Percentiles rank a stretch among this genome's conserved stretches.
Conservation (phyloP, 1,284 basidiomycete genomes). For the Cutaneotrichosporon sp. region DNA sequence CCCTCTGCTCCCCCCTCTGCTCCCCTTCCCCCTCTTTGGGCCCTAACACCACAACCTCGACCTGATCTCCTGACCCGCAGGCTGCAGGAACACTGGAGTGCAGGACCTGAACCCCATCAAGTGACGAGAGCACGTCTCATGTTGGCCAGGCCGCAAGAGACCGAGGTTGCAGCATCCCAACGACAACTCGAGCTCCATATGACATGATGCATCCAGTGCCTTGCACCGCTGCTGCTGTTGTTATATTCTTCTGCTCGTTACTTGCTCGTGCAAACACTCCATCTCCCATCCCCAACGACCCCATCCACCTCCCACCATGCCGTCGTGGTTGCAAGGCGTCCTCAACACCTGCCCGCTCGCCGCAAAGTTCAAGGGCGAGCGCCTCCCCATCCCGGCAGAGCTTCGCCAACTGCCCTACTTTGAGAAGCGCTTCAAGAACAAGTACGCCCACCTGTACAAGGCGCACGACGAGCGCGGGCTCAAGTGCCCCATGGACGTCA, state of each 20-base stretch:
- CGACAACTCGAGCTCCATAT: neutral
- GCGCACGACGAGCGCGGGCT: slow-evolving; percentile 8
- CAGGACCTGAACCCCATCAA: neutral
- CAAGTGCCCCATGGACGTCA: slow-evolving; percentile 7
- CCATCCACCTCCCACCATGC: neutral
- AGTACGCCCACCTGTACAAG: slow-evolving; percentile 8
- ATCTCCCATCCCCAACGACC: neutral
- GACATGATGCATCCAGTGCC: neutral
- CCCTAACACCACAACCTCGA: too few relatives aligned
- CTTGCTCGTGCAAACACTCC: neutral
- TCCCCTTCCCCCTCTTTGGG: too few relatives aligned
- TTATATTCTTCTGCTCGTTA: neutral
- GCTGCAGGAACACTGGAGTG: neutral
- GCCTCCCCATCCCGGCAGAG: neutral
- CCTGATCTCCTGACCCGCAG: neutral
- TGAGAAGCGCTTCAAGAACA: slow-evolving; percentile 9
- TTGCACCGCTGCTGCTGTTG: neutral
- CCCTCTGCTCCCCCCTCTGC: neutral
- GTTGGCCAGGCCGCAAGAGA: neutral
- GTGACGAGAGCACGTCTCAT: slow-evolving; percentile 6
- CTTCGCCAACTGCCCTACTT: slow-evolving; percentile 6
- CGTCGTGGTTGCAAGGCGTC: slow-evolving; percentile 3
- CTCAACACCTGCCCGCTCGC: slow-evolving; percentile 2
- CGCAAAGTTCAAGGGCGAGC: slow-evolving; percentile 5
- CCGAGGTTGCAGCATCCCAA: neutral